Evolutionary conservation across 805 yeast species (phyloP).

Genomic region (Maudiozyma turicensis): DNA sequence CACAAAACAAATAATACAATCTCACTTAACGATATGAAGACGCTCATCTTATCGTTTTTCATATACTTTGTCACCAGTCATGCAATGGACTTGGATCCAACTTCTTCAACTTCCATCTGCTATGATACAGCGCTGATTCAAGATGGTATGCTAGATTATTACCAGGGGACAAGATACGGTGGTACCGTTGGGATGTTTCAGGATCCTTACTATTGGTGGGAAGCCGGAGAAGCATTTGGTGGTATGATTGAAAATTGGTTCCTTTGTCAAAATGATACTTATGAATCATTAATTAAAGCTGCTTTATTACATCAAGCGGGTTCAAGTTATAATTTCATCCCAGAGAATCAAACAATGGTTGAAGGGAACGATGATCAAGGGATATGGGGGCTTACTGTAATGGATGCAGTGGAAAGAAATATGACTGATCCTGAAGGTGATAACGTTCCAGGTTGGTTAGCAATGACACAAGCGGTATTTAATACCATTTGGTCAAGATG

Average conservation of each 20-base stretch:
- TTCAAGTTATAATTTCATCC: constrained; percentile 44
- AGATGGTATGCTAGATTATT: constrained; percentile 56
- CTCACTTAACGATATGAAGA: too few relatives aligned
- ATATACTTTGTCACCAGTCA: not conserved
- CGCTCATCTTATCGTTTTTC: too few relatives aligned
- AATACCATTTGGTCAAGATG: constrained; percentile 49
- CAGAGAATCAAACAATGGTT: constrained; percentile 52
- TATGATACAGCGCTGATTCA: constrained; percentile 48
- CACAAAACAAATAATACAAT: too few relatives aligned
- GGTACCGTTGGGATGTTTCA: constrained; percentile 66
- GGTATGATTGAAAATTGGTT: constrained; percentile 62
- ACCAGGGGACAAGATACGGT: constrained; percentile 49
- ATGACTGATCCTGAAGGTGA: constrained; percentile 37
- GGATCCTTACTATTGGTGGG: constrained; percentile 80
- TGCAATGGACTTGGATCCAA: constrained; percentile 31
- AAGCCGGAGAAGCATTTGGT: constrained; percentile 73
- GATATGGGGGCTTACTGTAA: constrained; percentile 55
- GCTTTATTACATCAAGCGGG: constrained; percentile 40
- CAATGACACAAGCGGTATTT: constrained; percentile 48
- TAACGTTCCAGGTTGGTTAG: constrained; percentile 41
- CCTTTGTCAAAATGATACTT: constrained; percentile 60
- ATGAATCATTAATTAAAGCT: constrained; percentile 42
- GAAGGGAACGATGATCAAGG: constrained; percentile 73
- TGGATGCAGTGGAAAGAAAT: constrained; percentile 53
- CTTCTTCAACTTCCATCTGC: constrained; percentile 40